Conservation (phyloP, 2,329 filamentous ascomycete species). For the Pseudomassariella vexata region DNA sequence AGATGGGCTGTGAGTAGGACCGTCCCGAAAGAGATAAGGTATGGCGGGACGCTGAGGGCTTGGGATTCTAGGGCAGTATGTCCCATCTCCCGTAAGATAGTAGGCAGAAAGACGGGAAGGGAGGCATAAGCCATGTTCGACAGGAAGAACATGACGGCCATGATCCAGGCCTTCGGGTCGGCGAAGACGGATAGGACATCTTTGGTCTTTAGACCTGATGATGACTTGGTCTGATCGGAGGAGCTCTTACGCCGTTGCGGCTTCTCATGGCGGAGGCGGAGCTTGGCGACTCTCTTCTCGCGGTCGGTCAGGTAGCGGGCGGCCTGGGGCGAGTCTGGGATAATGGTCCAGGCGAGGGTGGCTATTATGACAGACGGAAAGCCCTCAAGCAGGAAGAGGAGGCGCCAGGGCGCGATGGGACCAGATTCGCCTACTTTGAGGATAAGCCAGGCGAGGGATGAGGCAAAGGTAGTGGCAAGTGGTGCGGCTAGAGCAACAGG, state of each 20-base stretch:
- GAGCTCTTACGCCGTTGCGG: constrained; percentile 11
- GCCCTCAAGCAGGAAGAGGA: constrained; percentile 78
- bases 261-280: constrained; percentile 56
- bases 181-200: constrained; percentile 54
- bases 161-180: constrained; percentile 69
- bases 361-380: constrained; percentile 76
- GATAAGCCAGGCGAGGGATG: constrained; percentile 73
- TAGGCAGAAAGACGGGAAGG: constrained; percentile 81
- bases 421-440: constrained; percentile 58
- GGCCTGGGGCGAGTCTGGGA: constrained; percentile 70
- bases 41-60: constrained; percentile 75
- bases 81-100: constrained; percentile 72
- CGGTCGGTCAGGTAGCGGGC: constrained; percentile 57
- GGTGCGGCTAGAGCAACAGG: constrained; percentile 56
- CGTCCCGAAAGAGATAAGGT: constrained; percentile 65
- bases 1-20: constrained; percentile 68
- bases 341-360: constrained; percentile 65
- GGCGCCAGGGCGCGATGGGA: constrained; percentile 77
- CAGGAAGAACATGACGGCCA: constrained; percentile 78
- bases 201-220: constrained; percentile 38
- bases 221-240: constrained; percentile 16
- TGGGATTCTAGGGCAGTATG: constrained; percentile 64
- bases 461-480: constrained; percentile 76
- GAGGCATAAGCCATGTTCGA: constrained; percentile 85
- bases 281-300: constrained; percentile 63